Evolutionary conservation across 306 rosid genomes (phyloP).

Genomic region (Quercus engelmannii): DNA sequence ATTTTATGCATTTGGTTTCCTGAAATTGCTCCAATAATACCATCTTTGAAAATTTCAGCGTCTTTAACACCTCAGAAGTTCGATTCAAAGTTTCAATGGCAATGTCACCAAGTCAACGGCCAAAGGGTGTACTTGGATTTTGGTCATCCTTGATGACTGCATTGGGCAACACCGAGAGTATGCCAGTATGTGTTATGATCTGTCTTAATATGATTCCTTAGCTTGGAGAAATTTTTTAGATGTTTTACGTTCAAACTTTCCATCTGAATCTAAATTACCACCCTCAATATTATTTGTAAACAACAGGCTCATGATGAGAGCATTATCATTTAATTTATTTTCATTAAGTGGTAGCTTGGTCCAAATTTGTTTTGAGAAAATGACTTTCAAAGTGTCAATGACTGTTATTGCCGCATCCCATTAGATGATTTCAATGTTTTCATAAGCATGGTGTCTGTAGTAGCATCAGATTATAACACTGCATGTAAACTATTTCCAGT

Average conservation of each 20-base stretch:
- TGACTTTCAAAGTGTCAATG: too few relatives aligned
- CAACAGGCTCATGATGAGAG: conserved; percentile 11
- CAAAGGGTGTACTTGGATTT: conserved; percentile 93
- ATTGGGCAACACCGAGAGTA: conserved; percentile 91
- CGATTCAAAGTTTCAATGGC: conserved; percentile 88
- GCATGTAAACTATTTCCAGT: not conserved
- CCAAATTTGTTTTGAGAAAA: not conserved
- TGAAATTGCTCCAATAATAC: conserved; percentile 22
- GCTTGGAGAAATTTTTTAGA: not conserved
- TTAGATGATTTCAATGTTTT: not conserved
- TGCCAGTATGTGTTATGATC: conserved; percentile 70
- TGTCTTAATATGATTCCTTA: conserved; percentile 11
- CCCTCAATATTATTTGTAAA: conserved; percentile 2
- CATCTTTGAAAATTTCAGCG: conserved; percentile 52
- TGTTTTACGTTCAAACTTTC: conserved; percentile 3
- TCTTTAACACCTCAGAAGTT: conserved; percentile 79
- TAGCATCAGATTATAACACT: not conserved
- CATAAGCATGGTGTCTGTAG: not conserved
- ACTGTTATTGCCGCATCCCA: not conserved
- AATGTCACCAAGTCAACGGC: conserved; percentile 94
- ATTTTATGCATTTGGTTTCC: conserved; percentile 15
- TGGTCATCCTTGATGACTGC: conserved; percentile 99
- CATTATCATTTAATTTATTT: not conserved
- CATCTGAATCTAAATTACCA: not conserved
- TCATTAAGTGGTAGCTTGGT: not conserved